phyloP scores from a whole-genome alignment of 2,329 filamentous ascomycete species.

The Aspergillus sp. region DNA sequence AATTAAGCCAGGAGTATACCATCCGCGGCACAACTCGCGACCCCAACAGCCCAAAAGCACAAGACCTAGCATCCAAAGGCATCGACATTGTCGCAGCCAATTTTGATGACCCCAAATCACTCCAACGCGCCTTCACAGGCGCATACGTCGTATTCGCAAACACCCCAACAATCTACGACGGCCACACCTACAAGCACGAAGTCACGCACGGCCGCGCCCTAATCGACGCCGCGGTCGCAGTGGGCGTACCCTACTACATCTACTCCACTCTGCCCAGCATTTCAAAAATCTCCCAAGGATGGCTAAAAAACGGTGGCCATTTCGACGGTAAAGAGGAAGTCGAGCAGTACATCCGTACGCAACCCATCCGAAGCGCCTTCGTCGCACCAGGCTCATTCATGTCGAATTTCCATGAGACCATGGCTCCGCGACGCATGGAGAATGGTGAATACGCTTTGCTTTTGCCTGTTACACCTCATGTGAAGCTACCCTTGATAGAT shows the following conservation, averaged over 20 bases:
- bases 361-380: constrained; percentile 9
- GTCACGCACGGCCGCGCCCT: constrained; percentile 6
- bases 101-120: constrained; percentile 37
- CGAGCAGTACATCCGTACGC: constrained; percentile 32
- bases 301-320: constrained; percentile 25
- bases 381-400: constrained; percentile 10
- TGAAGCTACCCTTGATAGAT: constrained; percentile 1
- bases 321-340: constrained; percentile 42
- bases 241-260: neutral
- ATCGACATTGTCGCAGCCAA: constrained; percentile 39
- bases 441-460: constrained; percentile 3
- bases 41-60: constrained; percentile 22
- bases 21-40: constrained; percentile 54
- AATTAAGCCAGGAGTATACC: constrained; percentile 48
- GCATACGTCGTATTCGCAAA: constrained; percentile 49
- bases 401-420: constrained; percentile 7
- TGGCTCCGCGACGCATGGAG: neutral
- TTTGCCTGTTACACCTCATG: neutral
- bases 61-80: constrained; percentile 22
- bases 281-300: constrained; percentile 31
- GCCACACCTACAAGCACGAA: constrained; percentile 8
- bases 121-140: constrained; percentile 43
- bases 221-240: constrained; percentile 8
- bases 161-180: constrained; percentile 24
- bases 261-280: constrained; percentile 30